A percentile compares a stretch with the other conserved stretches of the same genome.
These are phyloP conservation scores for Striga asiatica DNA, from an alignment of 257 asterid species.

Conservation along the genomic window DNA sequence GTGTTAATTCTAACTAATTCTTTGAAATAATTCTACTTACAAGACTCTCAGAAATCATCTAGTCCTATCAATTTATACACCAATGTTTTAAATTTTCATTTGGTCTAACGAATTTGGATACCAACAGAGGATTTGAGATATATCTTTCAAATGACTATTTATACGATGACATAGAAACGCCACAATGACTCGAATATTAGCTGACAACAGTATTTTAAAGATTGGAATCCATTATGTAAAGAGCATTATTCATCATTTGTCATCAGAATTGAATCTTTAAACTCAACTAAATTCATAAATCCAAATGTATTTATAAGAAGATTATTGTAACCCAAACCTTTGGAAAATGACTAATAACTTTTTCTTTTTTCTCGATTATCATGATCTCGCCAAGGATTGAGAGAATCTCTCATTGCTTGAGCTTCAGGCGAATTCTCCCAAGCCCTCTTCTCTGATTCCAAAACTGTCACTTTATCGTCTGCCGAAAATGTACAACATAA, in stretches of 20 bases:
- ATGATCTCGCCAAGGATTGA: conserved; percentile 69
- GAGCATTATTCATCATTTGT: neutral
- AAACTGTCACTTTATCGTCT: conserved; percentile 84
- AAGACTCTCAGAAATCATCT: neutral
- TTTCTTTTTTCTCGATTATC: conserved; percentile 36
- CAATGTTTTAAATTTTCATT: too few relatives aligned
- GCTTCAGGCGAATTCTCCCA: conserved; percentile 83
- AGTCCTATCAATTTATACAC: too few relatives aligned
- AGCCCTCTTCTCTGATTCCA: conserved; percentile 83
- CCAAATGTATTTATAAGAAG: neutral
- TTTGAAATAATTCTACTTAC: neutral
- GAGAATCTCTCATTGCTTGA: conserved; percentile 76
- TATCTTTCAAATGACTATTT: too few relatives aligned
- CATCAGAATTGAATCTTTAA: too few relatives aligned
- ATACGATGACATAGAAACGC: too few relatives aligned
- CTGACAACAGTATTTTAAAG: neutral
- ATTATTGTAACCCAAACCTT: conserved; percentile 1
- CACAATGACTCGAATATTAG: neutral
- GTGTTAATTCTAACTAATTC: neutral
- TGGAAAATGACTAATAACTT: conserved; percentile 24
- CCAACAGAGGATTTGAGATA: too few relatives aligned
- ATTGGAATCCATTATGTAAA: neutral
- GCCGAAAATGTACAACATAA: conserved; percentile 19
- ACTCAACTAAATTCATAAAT: neutral
- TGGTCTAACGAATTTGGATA: too few relatives aligned